phyloP scores from a whole-genome alignment of 768 basidiomycete species.

The Leucogyrophana mollusca region DNA sequence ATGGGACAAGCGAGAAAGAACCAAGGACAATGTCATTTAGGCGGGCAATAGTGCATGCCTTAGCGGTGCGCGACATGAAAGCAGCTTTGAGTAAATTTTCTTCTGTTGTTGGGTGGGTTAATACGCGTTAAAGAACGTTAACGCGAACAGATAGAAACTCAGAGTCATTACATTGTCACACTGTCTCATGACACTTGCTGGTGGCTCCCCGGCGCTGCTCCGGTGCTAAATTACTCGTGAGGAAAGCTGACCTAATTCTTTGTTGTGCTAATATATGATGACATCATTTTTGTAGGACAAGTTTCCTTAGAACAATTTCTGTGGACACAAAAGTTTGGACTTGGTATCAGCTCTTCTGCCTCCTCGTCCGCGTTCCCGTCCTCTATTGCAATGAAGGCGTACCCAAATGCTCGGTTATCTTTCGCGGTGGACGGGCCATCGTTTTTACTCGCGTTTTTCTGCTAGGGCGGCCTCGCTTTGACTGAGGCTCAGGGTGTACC shows the following conservation, averaged over 20 bases:
- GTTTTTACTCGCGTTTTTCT: too few species aligned
- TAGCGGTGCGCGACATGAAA: constrained; percentile 51
- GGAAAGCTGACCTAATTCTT: neutral
- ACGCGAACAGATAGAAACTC: too few species aligned
- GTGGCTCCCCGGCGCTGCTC: neutral
- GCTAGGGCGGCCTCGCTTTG: too few species aligned
- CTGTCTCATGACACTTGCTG: neutral
- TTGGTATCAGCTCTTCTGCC: constrained; percentile 73
- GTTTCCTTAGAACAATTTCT: constrained; percentile 60
- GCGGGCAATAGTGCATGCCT: constrained; percentile 41
- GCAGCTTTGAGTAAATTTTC: too few species aligned
- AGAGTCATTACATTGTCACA: too few species aligned
- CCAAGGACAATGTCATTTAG: constrained; percentile 68
- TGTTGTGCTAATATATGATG: neutral
- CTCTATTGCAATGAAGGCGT: constrained; percentile 62
- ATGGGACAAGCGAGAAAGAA: constrained; percentile 53
- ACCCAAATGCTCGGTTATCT: too few species aligned
- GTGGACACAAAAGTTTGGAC: constrained; percentile 95
- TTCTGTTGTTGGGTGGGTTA: too few species aligned
- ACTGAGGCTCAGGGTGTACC: too few species aligned
- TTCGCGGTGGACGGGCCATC: too few species aligned
- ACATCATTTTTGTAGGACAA: too few species aligned
- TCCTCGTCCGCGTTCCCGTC: constrained; percentile 96
- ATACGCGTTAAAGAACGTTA: too few species aligned
- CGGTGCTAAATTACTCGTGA: neutral